phyloP scores from a whole-genome alignment of 345 rosid species.

The Dipteronia dyeriana region DNA sequence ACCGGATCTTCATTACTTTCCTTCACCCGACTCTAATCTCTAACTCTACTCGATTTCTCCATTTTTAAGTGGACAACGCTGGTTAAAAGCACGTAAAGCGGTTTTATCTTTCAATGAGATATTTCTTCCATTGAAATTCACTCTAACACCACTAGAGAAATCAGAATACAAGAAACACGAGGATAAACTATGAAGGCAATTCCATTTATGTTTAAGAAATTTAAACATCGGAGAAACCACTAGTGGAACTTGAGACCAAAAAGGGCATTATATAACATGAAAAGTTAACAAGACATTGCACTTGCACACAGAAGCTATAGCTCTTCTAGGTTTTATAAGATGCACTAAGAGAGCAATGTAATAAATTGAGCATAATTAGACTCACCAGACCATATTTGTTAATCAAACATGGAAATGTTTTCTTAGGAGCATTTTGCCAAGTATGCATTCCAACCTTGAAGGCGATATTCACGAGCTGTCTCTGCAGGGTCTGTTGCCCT shows the following conservation, averaged over 20 bases:
- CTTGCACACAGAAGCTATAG: constrained; percentile 6
- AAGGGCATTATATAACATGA: not conserved
- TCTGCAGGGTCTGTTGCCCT: constrained; percentile 79
- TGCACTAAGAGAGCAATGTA: not conserved
- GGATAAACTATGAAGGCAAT: not conserved
- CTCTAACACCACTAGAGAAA: not conserved
- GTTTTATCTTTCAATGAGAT: too few species aligned
- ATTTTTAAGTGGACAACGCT: too few species aligned
- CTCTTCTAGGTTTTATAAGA: not conserved
- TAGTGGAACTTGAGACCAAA: not conserved
- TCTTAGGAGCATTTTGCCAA: constrained; percentile 55
- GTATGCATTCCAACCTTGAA: constrained; percentile 96
- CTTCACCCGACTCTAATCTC: too few species aligned
- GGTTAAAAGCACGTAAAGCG: too few species aligned
- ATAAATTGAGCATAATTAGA: not conserved
- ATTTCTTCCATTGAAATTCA: too few species aligned
- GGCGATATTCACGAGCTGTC: constrained; percentile 78
- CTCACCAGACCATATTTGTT: not conserved
- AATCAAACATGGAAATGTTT: not conserved
- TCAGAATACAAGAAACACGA: not conserved
- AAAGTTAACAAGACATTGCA: constrained; percentile 2
- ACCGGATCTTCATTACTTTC: too few species aligned
- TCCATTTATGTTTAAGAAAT: too few species aligned
- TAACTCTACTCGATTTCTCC: too few species aligned
- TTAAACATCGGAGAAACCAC: too few species aligned